Percentiles rank a stretch among this genome's conserved stretches.
phyloP scores from a whole-genome alignment of 2,329 filamentous ascomycete genomes.

The Aureobasidium zeae region DNA sequence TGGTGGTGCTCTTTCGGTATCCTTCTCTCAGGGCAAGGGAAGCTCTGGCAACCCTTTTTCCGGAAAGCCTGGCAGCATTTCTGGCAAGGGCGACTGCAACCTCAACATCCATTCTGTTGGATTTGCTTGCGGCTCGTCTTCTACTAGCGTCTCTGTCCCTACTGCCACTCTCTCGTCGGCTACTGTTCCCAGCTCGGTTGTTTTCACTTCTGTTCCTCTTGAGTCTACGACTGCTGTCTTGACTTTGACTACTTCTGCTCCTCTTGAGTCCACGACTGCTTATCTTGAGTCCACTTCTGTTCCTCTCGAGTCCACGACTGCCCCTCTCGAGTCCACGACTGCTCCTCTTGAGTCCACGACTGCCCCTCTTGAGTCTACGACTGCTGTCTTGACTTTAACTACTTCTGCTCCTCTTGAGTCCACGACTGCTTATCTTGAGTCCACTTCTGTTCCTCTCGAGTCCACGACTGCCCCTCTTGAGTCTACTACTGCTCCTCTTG shows the following conservation, averaged over 20 bases:
- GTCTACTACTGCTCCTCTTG: conserved; percentile 15
- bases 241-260: conserved; percentile 7
- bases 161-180: conserved; percentile 4
- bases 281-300: conserved; percentile 2
- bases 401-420: background rate
- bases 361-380: conserved; percentile 22
- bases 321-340: conserved; percentile 6
- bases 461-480: background rate
- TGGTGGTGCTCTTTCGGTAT: conserved; percentile 77
- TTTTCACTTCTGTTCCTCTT: conserved; percentile 22
- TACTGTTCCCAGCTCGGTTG: conserved; percentile 10
- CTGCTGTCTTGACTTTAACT: conserved; percentile 13
- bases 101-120: conserved; percentile 65
- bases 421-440: conserved; percentile 1
- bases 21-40: conserved; percentile 53
- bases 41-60: conserved; percentile 19
- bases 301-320: too few species aligned
- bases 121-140: conserved; percentile 55
- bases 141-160: conserved; percentile 2
- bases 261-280: background rate
- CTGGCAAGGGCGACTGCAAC: conserved; percentile 48
- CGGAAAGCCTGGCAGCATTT: conserved; percentile 20
- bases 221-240: conserved; percentile 21
- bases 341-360: conserved; percentile 21
- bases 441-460: conserved; percentile 7